Percentiles rank a stretch among this genome's conserved stretches.
phyloP scores from a whole-genome alignment of 345 rosid species.

The Acer negundo region DNA sequence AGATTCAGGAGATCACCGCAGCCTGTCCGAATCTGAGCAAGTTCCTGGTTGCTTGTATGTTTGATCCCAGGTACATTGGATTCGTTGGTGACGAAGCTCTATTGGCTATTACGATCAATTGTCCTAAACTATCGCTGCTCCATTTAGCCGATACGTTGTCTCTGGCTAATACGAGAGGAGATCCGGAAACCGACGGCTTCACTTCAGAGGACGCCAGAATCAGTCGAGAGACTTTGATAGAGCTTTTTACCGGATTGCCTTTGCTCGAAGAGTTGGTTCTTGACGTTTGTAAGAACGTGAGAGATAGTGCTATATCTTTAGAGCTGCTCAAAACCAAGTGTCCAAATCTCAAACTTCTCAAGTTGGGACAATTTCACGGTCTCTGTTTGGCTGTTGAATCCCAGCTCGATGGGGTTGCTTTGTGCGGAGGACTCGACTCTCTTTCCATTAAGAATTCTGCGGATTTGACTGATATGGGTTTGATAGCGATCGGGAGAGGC shows the following conservation, averaged over 20 bases:
- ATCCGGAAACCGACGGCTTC: conserved; percentile 48
- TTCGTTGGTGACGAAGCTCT: conserved; percentile 78
- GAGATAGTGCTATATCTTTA: conserved; percentile 55
- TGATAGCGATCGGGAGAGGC: conserved; percentile 79
- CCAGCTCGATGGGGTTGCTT: conserved; percentile 72
- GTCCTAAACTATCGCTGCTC: conserved; percentile 59
- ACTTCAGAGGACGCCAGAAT: conserved; percentile 61
- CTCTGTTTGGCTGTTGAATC: conserved; percentile 62
- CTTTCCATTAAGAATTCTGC: conserved; percentile 61
- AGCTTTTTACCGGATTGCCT: conserved; percentile 53
- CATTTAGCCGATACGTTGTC: conserved; percentile 66
- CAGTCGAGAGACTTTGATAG: conserved; percentile 39
- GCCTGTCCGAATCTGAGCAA: conserved; percentile 60
- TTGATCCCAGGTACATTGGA: conserved; percentile 75
- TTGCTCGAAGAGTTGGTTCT: conserved; percentile 64
- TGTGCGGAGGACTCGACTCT: conserved; percentile 57
- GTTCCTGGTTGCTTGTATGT: conserved; percentile 67
- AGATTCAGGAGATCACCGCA: conserved; percentile 56
- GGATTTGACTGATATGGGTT: conserved; percentile 80
- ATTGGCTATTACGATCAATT: conserved; percentile 55
- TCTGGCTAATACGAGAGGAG: conserved; percentile 40
- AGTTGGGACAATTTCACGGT: conserved; percentile 74
- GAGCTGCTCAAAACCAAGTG: conserved; percentile 63
- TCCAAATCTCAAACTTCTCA: conserved; percentile 46
- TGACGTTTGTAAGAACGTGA: conserved; percentile 67